Conservation (phyloP, 2,329 filamentous ascomycete genomes). For the Fusarium clavum region DNA sequence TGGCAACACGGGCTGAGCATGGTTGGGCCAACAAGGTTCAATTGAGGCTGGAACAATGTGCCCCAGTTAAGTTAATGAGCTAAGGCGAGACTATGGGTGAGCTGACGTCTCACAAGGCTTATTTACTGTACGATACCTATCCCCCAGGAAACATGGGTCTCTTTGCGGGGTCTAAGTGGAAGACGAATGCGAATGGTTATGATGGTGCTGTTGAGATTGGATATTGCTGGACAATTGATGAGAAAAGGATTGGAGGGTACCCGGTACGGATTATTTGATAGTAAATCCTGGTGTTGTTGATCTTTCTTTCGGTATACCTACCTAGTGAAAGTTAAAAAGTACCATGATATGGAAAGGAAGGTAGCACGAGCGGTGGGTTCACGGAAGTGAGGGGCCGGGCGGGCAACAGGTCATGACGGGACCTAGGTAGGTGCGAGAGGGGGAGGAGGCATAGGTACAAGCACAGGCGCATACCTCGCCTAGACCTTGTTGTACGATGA, state of each 20-base stretch:
- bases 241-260: background rate
- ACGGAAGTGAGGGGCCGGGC: slow-evolving; percentile 41
- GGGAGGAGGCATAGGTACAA: slow-evolving; percentile 5
- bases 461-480: background rate
- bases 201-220: background rate
- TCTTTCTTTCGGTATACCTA: background rate
- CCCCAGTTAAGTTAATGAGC: background rate
- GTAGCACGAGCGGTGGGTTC: slow-evolving; percentile 25
- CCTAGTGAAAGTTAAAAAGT: background rate
- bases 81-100: background rate
- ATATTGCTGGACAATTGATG: background rate
- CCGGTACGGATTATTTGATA: background rate
- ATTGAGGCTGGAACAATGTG: background rate
- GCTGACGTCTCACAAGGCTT: slow-evolving; percentile 16
- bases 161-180: slow-evolving; percentile 1
- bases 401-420: slow-evolving; percentile 22
- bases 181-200: background rate
- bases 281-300: background rate
- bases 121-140: background rate
- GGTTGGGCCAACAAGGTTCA: background rate
- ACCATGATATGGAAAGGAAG: slow-evolving; percentile 14
- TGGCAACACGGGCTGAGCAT: background rate
- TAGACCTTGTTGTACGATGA: slow-evolving; percentile 29
- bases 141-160: slow-evolving; percentile 1
- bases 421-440: slow-evolving; percentile 23